A percentile compares a stretch with the other conserved stretches of the same genome.
These are phyloP conservation scores for Mallotus japonicus DNA, from an alignment of 441 rosid species.

Conservation along the genomic window DNA sequence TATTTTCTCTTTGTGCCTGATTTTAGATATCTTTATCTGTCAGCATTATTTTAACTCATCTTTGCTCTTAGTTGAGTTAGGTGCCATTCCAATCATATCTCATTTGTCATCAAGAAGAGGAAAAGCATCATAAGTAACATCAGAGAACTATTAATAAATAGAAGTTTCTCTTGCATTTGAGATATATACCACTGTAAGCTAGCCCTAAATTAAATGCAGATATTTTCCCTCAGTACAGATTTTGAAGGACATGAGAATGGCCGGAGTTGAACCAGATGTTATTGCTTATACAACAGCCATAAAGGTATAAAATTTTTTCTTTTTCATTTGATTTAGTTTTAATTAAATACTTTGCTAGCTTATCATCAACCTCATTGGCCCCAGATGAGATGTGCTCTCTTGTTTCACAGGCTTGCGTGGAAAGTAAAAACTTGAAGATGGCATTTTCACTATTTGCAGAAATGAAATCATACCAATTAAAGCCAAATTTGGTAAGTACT, in stretches of 20 bases:
- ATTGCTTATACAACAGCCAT: conserved; percentile 87
- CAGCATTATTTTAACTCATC: background rate
- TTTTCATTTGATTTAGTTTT: background rate
- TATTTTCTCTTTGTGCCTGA: conserved; percentile 11
- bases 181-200: too few species aligned
- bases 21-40: background rate
- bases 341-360: background rate
- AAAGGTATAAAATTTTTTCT: conserved; percentile 51
- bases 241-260: conserved; percentile 66
- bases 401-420: conserved; percentile 64
- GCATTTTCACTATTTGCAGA: conserved; percentile 79
- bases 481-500: conserved; percentile 71
- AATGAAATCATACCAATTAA: conserved; percentile 71
- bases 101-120: too few species aligned
- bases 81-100: too few species aligned
- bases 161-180: too few species aligned
- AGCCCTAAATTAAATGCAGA: background rate
- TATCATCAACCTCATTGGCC: conserved; percentile 16
- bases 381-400: conserved; percentile 23
- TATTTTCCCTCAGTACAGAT: conserved; percentile 63
- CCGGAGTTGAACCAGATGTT: conserved; percentile 81
- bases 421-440: conserved; percentile 51
- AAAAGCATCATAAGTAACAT: too few species aligned
- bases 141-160: too few species aligned
- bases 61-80: background rate